Percentiles rank a stretch among this genome's conserved stretches.
Evolutionary conservation across 768 basidiomycete genomes (phyloP).

Genomic region (Collybia mongolica): DNA sequence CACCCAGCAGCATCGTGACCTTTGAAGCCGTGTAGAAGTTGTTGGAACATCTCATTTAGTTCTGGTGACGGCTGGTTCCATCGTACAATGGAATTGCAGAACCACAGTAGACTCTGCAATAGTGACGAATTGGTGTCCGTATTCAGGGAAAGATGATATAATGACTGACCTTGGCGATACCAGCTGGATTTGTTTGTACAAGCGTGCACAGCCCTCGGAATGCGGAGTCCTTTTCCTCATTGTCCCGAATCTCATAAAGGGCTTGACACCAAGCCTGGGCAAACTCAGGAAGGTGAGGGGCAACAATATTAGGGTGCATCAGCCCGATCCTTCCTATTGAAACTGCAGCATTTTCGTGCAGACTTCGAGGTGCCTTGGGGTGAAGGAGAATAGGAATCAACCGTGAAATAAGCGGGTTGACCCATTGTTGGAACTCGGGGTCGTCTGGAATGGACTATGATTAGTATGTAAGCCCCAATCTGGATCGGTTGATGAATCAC

Average conservation of each 20-base stretch:
- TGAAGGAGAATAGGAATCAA: constrained; percentile 93
- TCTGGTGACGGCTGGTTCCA: constrained; percentile 93
- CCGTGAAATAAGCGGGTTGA: constrained; percentile 79
- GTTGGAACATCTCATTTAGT: constrained; percentile 92
- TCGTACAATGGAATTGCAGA: constrained; percentile 96
- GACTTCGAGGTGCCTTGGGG: constrained; percentile 87
- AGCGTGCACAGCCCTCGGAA: constrained; percentile 97
- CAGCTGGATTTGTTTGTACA: constrained; percentile 91
- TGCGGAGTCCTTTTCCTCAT: constrained; percentile 99
- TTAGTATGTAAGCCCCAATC: constrained; percentile 5
- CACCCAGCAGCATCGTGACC: constrained; percentile 83
- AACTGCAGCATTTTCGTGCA: constrained; percentile 98
- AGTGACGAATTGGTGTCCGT: constrained; percentile 5
- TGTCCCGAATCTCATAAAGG: constrained; percentile 96
- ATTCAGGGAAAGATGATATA: not conserved
- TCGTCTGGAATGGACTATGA: constrained; percentile 50
- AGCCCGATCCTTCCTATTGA: constrained; percentile 96
- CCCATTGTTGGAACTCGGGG: constrained; percentile 89
- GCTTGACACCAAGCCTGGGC: constrained; percentile 97
- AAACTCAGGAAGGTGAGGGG: constrained; percentile 86
- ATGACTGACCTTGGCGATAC: constrained; percentile 82
- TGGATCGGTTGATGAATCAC: constrained; percentile 35
- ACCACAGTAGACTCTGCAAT: constrained; percentile 86
- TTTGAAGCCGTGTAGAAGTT: constrained; percentile 88
- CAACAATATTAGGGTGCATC: constrained; percentile 86